These are phyloP conservation scores for Cladosporium colombiae DNA, from an alignment of 2,329 filamentous ascomycete genomes.

Conservation along the genomic window DNA sequence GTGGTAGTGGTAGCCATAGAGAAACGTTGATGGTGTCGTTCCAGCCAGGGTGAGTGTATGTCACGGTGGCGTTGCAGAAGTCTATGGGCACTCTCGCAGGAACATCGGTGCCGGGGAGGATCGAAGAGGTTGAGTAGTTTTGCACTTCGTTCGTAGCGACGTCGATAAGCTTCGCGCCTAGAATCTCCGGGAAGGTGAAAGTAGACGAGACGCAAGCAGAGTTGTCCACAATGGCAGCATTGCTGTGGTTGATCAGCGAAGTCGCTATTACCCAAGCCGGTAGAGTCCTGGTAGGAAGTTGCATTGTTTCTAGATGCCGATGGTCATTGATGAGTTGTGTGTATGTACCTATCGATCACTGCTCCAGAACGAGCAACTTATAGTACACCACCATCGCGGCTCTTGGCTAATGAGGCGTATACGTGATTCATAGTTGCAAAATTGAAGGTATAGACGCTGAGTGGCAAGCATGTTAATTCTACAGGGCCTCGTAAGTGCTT, in stretches of 20 bases:
- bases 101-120: conserved; percentile 5
- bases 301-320: not conserved
- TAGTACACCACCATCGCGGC: not conserved
- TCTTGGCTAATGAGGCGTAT: not conserved
- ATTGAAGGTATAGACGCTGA: not conserved
- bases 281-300: not conserved
- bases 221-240: not conserved
- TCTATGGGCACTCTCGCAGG: not conserved
- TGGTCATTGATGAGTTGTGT: not conserved
- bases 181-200: not conserved
- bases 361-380: not conserved
- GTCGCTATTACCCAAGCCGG: not conserved
- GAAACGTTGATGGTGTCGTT: conserved; percentile 29
- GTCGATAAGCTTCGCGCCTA: not conserved
- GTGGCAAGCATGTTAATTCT: not conserved
- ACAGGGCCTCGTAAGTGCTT: not conserved
- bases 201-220: not conserved
- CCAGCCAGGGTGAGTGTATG: conserved; percentile 23
- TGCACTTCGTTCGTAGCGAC: not conserved
- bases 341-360: not conserved
- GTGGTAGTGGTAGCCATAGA: conserved; percentile 38
- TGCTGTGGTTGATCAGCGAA: not conserved
- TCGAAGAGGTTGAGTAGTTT: not conserved
- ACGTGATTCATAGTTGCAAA: not conserved
- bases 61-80: conserved; percentile 35